Evolutionary conservation across 2,329 filamentous ascomycete species (phyloP).

Genomic region (Aureobasidium sp.): DNA sequence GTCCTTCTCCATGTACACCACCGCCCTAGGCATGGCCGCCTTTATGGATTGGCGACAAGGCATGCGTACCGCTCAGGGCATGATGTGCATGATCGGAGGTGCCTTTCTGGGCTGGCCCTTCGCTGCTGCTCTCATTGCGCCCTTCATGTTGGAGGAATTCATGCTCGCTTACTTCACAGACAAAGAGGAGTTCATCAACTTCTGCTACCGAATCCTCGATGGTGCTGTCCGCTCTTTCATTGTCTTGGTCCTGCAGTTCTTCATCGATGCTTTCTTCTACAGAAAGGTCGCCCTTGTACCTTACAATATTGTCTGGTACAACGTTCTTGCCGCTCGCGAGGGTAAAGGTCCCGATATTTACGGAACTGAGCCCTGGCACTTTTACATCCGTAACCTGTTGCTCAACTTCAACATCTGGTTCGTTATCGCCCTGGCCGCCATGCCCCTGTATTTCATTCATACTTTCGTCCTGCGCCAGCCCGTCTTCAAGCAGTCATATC

Average conservation of each 20-base stretch:
- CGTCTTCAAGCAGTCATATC: slow-evolving; percentile 59
- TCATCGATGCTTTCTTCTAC: slow-evolving; percentile 79
- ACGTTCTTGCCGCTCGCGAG: slow-evolving; percentile 64
- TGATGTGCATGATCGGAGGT: slow-evolving; percentile 85
- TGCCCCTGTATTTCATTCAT: slow-evolving; percentile 70
- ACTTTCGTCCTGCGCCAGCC: slow-evolving; percentile 56
- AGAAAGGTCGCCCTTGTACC: slow-evolving; percentile 68
- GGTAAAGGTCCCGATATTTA: slow-evolving; percentile 83
- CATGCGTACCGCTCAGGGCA: slow-evolving; percentile 70
- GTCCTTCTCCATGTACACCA: slow-evolving; percentile 93
- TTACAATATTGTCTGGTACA: slow-evolving; percentile 93
- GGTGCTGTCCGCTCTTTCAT: slow-evolving; percentile 60
- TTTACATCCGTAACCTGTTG: slow-evolving; percentile 83
- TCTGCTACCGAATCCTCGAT: slow-evolving; percentile 49
- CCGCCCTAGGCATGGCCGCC: slow-evolving; percentile 74
- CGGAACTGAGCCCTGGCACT: slow-evolving; percentile 93
- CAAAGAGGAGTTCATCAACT: slow-evolving; percentile 43
- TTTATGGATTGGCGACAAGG: slow-evolving; percentile 88
- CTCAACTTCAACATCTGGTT: slow-evolving; percentile 98
- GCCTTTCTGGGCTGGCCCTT: slow-evolving; percentile 93
- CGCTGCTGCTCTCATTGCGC: slow-evolving; percentile 70
- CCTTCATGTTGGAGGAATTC: slow-evolving; percentile 73
- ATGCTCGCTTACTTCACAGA: slow-evolving; percentile 45
- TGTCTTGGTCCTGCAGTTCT: slow-evolving; percentile 62
- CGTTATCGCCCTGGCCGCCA: slow-evolving; percentile 63